A percentile compares a stretch with the other conserved stretches of the same genome.
Conservation (phyloP, 148 eudicot genomes). For the Chenopodium berlandieri region DNA sequence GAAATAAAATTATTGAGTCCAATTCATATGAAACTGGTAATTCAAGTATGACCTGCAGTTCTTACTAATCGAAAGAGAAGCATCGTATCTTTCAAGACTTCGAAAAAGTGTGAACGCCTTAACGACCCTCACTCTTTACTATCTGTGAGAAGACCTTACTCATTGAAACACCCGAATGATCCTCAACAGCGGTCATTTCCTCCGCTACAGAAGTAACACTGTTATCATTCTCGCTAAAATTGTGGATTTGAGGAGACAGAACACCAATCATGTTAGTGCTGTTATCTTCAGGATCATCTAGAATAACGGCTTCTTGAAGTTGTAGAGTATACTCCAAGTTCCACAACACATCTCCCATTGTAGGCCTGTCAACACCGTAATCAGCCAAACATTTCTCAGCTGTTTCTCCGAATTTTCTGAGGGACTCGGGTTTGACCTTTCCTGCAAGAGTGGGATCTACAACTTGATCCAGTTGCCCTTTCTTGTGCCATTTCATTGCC, state of each 20-base stretch:
- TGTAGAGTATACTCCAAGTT: slow-evolving; percentile 86
- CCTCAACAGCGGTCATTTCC: slow-evolving; percentile 41
- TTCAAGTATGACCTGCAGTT: neutral
- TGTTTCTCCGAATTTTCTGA: slow-evolving; percentile 80
- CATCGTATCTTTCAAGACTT: neutral
- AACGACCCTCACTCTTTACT: slow-evolving; percentile 57
- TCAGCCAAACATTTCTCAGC: slow-evolving; percentile 96
- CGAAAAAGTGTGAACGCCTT: slow-evolving; percentile 16
- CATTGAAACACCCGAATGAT: slow-evolving; percentile 73
- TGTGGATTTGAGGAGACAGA: slow-evolving; percentile 56
- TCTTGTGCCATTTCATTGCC: slow-evolving; percentile 91
- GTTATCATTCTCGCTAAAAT: slow-evolving; percentile 40
- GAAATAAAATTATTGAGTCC: neutral
- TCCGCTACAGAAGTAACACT: slow-evolving; percentile 39
- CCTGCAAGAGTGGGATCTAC: slow-evolving; percentile 62
- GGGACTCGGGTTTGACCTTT: slow-evolving; percentile 67
- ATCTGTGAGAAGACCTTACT: slow-evolving; percentile 84
- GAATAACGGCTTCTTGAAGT: slow-evolving; percentile 65
- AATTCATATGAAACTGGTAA: neutral
- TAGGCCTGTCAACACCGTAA: slow-evolving; percentile 81
- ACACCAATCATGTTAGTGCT: slow-evolving; percentile 62
- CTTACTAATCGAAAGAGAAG: neutral
- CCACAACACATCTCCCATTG: slow-evolving; percentile 97
- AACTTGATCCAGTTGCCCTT: slow-evolving; percentile 72
- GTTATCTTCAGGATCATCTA: slow-evolving; percentile 67